Conservation (phyloP, 208 protist species). For the Trypanosoma cruzi region DNA sequence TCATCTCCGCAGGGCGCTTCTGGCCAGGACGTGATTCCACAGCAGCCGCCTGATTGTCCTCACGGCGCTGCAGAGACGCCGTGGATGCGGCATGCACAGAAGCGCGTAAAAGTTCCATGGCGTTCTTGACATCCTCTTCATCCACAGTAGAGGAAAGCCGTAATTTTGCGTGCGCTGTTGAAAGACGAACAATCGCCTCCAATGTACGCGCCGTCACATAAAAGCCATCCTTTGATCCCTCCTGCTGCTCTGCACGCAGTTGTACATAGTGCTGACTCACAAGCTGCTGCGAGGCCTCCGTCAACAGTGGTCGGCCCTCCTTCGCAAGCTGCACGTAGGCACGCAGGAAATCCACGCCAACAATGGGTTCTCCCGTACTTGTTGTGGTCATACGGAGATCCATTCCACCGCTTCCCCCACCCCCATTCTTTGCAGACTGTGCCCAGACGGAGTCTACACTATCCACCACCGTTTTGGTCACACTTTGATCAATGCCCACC, state of each 20-base stretch:
- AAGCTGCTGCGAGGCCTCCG: conserved; percentile 81
- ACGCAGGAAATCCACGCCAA: conserved; percentile 96
- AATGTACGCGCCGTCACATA: conserved; percentile 96
- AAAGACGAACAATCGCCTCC: conserved; percentile 97
- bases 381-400: conserved; percentile 83
- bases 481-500: conserved; percentile 51
- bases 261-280: conserved; percentile 92
- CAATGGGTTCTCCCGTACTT: conserved; percentile 85
- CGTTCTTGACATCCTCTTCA: conserved; percentile 85
- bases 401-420: conserved; percentile 26
- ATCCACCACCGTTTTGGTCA: conserved; percentile 72
- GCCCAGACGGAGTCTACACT: conserved; percentile 54
- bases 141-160: conserved; percentile 85
- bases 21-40: conserved; percentile 34
- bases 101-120: conserved; percentile 79
- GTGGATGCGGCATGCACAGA: conserved; percentile 83
- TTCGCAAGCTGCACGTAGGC: conserved; percentile 97
- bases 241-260: conserved; percentile 84
- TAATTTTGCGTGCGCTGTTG: conserved; percentile 95
- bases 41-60: conserved; percentile 56
- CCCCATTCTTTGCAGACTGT: conserved; percentile 25
- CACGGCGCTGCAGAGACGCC: conserved; percentile 62
- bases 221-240: conserved; percentile 72
- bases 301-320: conserved; percentile 74
- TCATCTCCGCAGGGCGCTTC: conserved; percentile 30